Conservation (phyloP, 2,329 filamentous ascomycete genomes). For the Monosporascus sp. region DNA sequence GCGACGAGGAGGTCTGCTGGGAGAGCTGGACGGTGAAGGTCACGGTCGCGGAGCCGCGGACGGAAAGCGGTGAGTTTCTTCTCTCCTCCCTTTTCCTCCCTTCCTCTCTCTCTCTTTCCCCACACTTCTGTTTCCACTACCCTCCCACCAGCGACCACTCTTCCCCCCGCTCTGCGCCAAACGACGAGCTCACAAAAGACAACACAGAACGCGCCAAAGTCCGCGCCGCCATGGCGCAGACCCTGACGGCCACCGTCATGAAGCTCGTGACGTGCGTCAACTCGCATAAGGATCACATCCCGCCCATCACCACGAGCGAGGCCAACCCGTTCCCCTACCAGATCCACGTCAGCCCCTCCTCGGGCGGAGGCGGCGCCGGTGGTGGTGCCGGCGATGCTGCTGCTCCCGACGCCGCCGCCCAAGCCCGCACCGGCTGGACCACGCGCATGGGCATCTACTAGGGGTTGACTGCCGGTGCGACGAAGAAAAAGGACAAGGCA, state of each 20-base stretch:
- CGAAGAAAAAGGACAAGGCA: background rate
- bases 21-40: constrained; percentile 93
- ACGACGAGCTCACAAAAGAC: background rate
- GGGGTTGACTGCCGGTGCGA: background rate
- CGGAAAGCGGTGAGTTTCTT: constrained; percentile 67
- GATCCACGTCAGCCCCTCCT: constrained; percentile 65
- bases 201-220: constrained; percentile 78
- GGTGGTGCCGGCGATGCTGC: background rate
- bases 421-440: constrained; percentile 74
- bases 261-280: constrained; percentile 88
- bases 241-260: constrained; percentile 78
- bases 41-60: constrained; percentile 83
- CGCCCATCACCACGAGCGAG: constrained; percentile 88
- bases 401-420: constrained; percentile 25
- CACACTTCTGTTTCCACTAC: background rate
- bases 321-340: constrained; percentile 93
- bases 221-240: constrained; percentile 84
- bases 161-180: constrained; percentile 1
- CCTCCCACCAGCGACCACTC: background rate
- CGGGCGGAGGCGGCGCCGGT: background rate
- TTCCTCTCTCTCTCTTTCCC: background rate
- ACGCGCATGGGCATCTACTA: constrained; percentile 69
- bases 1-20: constrained; percentile 94
- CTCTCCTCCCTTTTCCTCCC: constrained; percentile 2
- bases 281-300: constrained; percentile 89